Evolutionary conservation across 495 filamentous ascomycete genomes (phyloP), one percentile per base, ranked within the genome.

Genomic region (Penicillium goetzii): DNA sequence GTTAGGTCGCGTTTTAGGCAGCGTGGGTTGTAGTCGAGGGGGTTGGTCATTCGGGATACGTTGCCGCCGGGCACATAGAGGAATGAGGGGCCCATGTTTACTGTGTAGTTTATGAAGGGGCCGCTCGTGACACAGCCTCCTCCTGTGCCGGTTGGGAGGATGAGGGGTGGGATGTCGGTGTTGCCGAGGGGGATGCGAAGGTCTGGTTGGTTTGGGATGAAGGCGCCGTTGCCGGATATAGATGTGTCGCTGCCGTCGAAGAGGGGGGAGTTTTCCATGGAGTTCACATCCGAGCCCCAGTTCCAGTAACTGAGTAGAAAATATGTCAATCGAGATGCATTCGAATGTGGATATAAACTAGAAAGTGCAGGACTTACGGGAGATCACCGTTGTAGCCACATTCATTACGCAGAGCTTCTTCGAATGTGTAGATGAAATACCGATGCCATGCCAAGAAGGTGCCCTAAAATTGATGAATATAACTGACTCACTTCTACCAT

Each of bases 371-470:
- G 5, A 47, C 65, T 28, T 34, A 76, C 74, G 73, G 75, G 54
- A 66, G 68, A 32, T 70, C 68, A 34, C 88, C 88, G 0, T 67
- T 84, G 66, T 90, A 92, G 45, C 87, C 88, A 67, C 90, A 92
- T 66, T 93, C 89, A 15, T 87, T 80, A 25, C 82, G 78, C 23
- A 93, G 78, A 2, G 89, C 86, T 68, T 87, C 80, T 70, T 92
- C 90, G 70, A 86, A 92, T 9, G 76, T 74, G 60, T 75, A 84
- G 41, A 83, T 77, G 68, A 86, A 92, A 72, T 88, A 89, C 19
- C 90, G 80, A 68, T 93, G 90, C 87, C 89, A 92, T 1, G 84
- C 73, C 33, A 90, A 75, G 74, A 93, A 90, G 60, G 83, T 85
- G 21, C 86, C 88, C 79, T 63, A 26, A 4, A 10, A 25, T 12